Evolutionary conservation across 169 alveolate genomes (phyloP).

Genomic region (Cryptosporidium meleagridis): DNA sequence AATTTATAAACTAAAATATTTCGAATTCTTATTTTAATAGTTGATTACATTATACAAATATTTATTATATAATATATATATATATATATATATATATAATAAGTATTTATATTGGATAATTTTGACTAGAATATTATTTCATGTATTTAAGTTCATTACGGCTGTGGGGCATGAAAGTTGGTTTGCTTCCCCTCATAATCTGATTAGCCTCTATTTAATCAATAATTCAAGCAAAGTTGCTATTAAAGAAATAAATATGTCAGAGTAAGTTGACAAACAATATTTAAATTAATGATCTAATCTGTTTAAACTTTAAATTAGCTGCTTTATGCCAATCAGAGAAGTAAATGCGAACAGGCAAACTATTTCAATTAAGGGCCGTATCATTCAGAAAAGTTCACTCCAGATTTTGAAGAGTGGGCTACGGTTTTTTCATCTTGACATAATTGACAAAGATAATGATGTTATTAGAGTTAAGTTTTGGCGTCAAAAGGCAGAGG

Average conservation of each 20-base stretch:
- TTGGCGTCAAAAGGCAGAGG: constrained; percentile 74
- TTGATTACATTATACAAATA: too few relatives aligned
- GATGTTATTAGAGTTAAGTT: constrained; percentile 61
- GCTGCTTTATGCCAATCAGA: constrained; percentile 67
- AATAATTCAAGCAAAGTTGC: neutral
- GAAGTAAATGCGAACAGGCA: constrained; percentile 73
- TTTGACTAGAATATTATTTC: neutral
- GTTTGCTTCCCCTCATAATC: constrained; percentile 1
- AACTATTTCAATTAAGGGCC: constrained; percentile 48
- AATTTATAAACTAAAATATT: too few relatives aligned
- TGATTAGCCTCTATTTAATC: neutral
- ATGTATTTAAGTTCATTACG: neutral
- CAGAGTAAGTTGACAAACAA: constrained; percentile 23
- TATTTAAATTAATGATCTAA: neutral
- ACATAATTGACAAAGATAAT: constrained; percentile 58
- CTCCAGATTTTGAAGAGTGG: constrained; percentile 60
- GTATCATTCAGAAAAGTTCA: constrained; percentile 62
- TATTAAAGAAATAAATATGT: constrained; percentile 10
- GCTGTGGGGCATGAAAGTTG: constrained; percentile 51
- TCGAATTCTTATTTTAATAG: too few relatives aligned
- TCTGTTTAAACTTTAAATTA: neutral
- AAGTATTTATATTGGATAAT: neutral
- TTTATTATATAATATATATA: too few relatives aligned
- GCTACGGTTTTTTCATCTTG: constrained; percentile 46
- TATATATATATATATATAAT: too few relatives aligned